phyloP scores from a whole-genome alignment of 441 rosid species.

The Bocquillonia castaneifolia region DNA sequence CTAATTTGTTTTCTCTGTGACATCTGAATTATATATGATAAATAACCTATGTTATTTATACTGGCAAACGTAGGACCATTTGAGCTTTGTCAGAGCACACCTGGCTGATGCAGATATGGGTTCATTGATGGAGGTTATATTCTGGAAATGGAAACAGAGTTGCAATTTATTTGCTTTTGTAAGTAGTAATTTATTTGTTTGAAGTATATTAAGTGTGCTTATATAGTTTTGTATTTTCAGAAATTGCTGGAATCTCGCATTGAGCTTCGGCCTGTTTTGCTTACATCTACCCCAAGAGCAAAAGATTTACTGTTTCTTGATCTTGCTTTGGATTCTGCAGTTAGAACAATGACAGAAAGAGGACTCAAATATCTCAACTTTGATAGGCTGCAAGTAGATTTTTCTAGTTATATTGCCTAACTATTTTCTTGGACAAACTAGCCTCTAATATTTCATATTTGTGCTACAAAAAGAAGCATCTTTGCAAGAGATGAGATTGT shows the following conservation, averaged over 20 bases:
- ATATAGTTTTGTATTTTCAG: conserved; percentile 29
- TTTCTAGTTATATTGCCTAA: background rate
- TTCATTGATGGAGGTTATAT: conserved; percentile 43
- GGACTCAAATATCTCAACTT: conserved; percentile 49
- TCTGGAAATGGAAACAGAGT: conserved; percentile 17
- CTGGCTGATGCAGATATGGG: conserved; percentile 36
- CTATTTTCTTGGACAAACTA: conserved; percentile 9
- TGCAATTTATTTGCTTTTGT: no score
- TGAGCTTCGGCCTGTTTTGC: conserved; percentile 49
- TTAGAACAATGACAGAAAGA: conserved; percentile 65
- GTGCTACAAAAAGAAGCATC: background rate
- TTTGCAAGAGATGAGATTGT: background rate
- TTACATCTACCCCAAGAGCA: conserved; percentile 41
- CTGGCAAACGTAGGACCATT: conserved; percentile 38
- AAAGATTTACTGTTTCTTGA: conserved; percentile 59
- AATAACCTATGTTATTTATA: no score
- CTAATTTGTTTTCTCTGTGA: background rate
- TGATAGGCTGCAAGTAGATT: conserved; percentile 42
- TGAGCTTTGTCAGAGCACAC: conserved; percentile 48
- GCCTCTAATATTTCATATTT: background rate
- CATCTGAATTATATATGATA: conserved; percentile 11
- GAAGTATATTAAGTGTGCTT: conserved; percentile 14
- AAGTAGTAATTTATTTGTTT: no score
- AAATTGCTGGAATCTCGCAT: conserved; percentile 54
- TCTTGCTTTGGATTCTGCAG: conserved; percentile 62